Percentiles rank a stretch among this genome's conserved stretches.
Evolutionary conservation across 2,329 filamentous ascomycete species (phyloP).

Genomic region (Cadophora sp.): DNA sequence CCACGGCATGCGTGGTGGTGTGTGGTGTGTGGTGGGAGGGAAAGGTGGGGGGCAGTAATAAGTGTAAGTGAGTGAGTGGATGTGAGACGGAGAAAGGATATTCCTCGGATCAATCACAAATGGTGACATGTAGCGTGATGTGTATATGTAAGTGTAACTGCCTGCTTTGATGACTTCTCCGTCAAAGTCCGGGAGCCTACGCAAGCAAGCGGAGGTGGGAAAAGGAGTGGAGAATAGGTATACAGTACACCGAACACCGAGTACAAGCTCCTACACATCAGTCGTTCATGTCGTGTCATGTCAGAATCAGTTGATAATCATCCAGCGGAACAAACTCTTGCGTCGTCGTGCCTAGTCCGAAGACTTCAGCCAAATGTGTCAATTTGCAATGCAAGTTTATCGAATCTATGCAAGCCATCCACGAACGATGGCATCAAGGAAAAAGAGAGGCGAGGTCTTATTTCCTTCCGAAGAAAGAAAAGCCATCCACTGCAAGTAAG

Average conservation of each 20-base stretch:
- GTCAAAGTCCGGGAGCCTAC: too few species aligned
- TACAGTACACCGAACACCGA: neutral
- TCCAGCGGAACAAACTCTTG: neutral
- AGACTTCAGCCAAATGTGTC: slow-evolving; percentile 11
- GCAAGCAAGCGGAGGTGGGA: neutral
- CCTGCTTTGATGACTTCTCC: too few species aligned
- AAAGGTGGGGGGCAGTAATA: neutral
- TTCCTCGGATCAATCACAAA: slow-evolving; percentile 4
- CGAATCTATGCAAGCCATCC: slow-evolving; percentile 16
- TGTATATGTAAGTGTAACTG: too few species aligned
- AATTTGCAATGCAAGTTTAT: slow-evolving; percentile 23
- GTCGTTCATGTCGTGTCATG: neutral
- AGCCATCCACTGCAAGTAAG: neutral
- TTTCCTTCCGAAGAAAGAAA: neutral
- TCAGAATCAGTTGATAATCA: neutral
- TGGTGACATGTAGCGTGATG: neutral
- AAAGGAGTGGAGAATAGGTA: neutral
- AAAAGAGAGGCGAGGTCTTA: slow-evolving; percentile 8
- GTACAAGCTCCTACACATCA: neutral
- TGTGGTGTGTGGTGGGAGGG: neutral
- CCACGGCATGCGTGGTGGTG: too few species aligned
- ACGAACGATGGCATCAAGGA: slow-evolving; percentile 1
- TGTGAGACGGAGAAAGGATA: slow-evolving; percentile 16
- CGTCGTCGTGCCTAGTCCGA: slow-evolving; percentile 15
- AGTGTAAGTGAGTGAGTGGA: neutral